A percentile compares a stretch with the other conserved stretches of the same genome.
phyloP scores from a whole-genome alignment of 2,329 filamentous ascomycete genomes.

The Scedosporium dehoogii region DNA sequence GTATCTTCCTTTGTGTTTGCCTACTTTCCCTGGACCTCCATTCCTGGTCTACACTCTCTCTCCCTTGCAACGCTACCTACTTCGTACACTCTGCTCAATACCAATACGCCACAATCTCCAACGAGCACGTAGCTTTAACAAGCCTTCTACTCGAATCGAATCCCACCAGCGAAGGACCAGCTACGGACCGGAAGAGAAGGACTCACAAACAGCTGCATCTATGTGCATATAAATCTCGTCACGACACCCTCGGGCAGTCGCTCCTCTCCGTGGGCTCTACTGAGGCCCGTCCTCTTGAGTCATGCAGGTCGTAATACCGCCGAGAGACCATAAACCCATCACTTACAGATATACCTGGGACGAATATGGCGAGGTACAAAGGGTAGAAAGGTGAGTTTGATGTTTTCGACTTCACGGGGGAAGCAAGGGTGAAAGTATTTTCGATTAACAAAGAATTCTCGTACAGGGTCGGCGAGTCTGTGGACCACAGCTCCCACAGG shows the following conservation, averaged over 20 bases:
- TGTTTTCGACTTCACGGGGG: no score
- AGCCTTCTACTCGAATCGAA: neutral
- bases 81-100: neutral
- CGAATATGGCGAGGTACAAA: conserved; percentile 11
- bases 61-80: neutral
- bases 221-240: neutral
- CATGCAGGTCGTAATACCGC: conserved; percentile 13
- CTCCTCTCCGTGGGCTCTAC: neutral
- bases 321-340: conserved; percentile 11
- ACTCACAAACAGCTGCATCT: neutral
- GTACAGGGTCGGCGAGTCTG: conserved; percentile 1
- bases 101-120: neutral
- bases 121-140: neutral
- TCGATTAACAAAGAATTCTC: neutral
- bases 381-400: conserved; percentile 9
- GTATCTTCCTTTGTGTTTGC: neutral
- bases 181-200: neutral
- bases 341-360: conserved; percentile 12
- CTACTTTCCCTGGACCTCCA: neutral
- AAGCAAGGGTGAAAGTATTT: neutral
- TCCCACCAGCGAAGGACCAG: neutral
- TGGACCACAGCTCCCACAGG: conserved; percentile 1
- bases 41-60: neutral
- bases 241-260: neutral
- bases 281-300: neutral